A percentile compares a stretch with the other conserved stretches of the same genome.
Conservation (phyloP, 352 stramenopile genomes). For the Pythium pyrilobum region DNA sequence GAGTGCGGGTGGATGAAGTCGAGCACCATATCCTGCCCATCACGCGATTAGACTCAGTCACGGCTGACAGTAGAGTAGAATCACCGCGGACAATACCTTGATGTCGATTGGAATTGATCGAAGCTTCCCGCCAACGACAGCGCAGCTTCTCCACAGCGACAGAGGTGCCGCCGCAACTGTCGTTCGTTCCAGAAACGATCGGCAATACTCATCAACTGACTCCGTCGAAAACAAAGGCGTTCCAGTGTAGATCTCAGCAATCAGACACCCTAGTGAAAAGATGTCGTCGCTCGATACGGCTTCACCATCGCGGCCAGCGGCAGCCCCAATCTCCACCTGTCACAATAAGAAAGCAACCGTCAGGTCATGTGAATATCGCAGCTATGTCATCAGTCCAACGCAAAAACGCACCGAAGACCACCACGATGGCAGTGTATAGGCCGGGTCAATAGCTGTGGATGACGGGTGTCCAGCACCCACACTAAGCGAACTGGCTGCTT, state of each 20-base stretch:
- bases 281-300: constrained; percentile 23
- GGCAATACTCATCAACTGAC: constrained; percentile 38
- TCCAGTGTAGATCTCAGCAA: constrained; percentile 60
- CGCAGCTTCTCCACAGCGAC: not conserved
- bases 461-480: no score
- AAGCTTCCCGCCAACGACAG: not conserved
- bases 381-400: no score
- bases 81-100: no score
- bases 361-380: no score
- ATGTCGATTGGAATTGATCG: constrained; percentile 35
- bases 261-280: constrained; percentile 64
- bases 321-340: not conserved
- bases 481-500: no score
- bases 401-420: constrained; percentile 5
- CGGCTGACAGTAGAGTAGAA: no score
- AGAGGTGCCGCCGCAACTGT: no score
- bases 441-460: constrained; percentile 6
- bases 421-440: constrained; percentile 1
- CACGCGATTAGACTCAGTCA: not conserved
- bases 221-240: constrained; percentile 51
- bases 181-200: constrained; percentile 2
- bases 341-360: no score
- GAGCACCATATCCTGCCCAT: constrained; percentile 11
- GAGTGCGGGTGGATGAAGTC: constrained; percentile 14
- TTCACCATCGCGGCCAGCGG: not conserved